Evolutionary conservation across 1,139 yeast genomes (phyloP).

Genomic region (Hyphopichia buzzinii): DNA sequence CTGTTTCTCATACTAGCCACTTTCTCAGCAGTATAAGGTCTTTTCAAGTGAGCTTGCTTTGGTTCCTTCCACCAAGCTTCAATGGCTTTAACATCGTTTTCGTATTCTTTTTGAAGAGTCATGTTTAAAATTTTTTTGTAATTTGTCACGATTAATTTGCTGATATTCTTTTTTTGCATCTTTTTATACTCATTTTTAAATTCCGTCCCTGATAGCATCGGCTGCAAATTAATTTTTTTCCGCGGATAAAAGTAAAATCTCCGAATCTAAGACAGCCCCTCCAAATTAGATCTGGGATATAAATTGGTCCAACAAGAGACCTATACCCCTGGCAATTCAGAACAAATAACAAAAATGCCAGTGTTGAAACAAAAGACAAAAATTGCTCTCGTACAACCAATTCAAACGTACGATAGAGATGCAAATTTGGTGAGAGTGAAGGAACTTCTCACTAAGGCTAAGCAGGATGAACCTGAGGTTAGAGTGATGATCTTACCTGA

Average conservation of each 20-base stretch:
- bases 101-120: constrained; percentile 2
- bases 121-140: too few species aligned
- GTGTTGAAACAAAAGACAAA: not conserved
- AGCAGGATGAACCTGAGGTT: constrained; percentile 11
- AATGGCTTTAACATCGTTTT: constrained; percentile 10
- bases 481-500: constrained; percentile 20
- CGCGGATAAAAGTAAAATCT: too few species aligned
- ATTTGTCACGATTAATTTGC: too few species aligned
- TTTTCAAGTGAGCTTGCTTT: constrained; percentile 46
- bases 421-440: constrained; percentile 14
- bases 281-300: too few species aligned
- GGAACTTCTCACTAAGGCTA: constrained; percentile 11
- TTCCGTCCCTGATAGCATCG: too few species aligned
- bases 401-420: constrained; percentile 14
- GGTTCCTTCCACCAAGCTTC: constrained; percentile 49
- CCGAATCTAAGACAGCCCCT: too few species aligned
- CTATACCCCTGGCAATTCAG: too few species aligned
- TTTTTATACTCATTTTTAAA: constrained; percentile 2
- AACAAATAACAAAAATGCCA: too few species aligned
- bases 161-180: constrained; percentile 7
- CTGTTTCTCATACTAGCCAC: constrained; percentile 56
- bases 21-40: constrained; percentile 53
- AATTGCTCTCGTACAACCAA: constrained; percentile 14
- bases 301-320: too few species aligned
- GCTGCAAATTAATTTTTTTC: too few species aligned